Conservation (phyloP, 495 filamentous ascomycete species). For the Podospora fimiseda region DNA sequence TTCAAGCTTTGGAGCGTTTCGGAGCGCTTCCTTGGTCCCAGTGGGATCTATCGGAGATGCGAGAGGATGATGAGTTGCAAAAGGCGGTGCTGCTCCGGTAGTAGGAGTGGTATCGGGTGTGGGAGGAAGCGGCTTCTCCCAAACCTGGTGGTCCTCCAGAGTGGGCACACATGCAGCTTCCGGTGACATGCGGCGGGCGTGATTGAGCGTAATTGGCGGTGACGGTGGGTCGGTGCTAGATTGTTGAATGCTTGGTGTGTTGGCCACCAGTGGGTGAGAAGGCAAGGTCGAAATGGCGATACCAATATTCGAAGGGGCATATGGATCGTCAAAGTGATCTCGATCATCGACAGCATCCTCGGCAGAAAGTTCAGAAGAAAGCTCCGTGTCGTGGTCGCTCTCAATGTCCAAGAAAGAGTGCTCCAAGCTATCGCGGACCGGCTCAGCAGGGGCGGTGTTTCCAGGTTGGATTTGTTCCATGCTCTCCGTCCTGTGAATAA, state of each 20-base stretch:
- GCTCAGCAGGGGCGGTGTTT: constrained; percentile 15
- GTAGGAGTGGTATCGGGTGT: constrained; percentile 49
- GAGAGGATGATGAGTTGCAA: constrained; percentile 17
- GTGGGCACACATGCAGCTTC: constrained; percentile 28
- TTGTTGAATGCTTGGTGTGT: constrained; percentile 6
- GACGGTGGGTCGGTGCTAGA: constrained; percentile 56
- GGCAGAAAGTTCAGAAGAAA: constrained; percentile 75
- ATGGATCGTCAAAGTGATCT: constrained; percentile 35
- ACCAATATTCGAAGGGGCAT: constrained; percentile 29
- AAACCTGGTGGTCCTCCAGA: constrained; percentile 36
- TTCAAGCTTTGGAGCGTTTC: constrained; percentile 28
- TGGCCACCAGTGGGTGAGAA: constrained; percentile 54
- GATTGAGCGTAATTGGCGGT: constrained; percentile 67
- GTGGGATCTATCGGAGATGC: constrained; percentile 31
- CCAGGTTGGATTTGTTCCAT: constrained; percentile 31
- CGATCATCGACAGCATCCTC: constrained; percentile 52
- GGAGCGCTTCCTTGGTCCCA: constrained; percentile 33
- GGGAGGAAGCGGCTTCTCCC: constrained; percentile 45
- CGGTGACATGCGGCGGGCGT: constrained; percentile 47
- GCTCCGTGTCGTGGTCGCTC: constrained; percentile 63
- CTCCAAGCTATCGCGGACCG: constrained; percentile 29
- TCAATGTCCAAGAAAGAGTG: constrained; percentile 61
- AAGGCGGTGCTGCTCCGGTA: constrained; percentile 21
- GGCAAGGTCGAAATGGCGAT: constrained; percentile 47
- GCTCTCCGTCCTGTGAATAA: constrained; percentile 42